A percentile compares a stretch with the other conserved stretches of the same genome.
phyloP scores from a whole-genome alignment of 2,329 filamentous ascomycete genomes.

The Pyricularia grisea region DNA sequence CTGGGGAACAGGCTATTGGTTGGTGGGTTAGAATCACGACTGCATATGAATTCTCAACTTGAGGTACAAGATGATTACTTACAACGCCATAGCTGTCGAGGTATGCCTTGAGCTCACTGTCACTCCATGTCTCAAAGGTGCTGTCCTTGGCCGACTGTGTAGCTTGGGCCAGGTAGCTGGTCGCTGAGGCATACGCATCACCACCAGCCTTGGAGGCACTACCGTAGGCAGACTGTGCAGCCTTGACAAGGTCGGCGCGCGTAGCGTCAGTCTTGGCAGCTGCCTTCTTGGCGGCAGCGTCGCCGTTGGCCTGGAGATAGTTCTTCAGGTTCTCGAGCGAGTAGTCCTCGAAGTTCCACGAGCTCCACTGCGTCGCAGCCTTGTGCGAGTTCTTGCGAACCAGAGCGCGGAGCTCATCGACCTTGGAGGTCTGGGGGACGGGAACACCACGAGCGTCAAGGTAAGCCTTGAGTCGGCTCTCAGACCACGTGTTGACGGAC shows the following conservation, averaged over 20 bases:
- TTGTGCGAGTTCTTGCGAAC: conserved; percentile 68
- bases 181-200: conserved; percentile 54
- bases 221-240: conserved; percentile 50
- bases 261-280: conserved; percentile 54
- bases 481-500: conserved; percentile 57
- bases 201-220: conserved; percentile 51
- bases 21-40: conserved; percentile 11
- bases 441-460: conserved; percentile 69
- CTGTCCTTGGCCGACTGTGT: conserved; percentile 56
- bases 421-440: conserved; percentile 61
- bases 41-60: too few relatives aligned
- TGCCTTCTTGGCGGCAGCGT: conserved; percentile 46
- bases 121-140: conserved; percentile 65
- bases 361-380: conserved; percentile 55
- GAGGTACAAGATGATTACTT: conserved; percentile 12
- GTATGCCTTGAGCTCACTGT: conserved; percentile 66
- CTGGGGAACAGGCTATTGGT: conserved; percentile 43
- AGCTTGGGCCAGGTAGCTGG: conserved; percentile 57
- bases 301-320: conserved; percentile 42
- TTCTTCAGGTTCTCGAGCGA: conserved; percentile 60
- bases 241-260: conserved; percentile 64
- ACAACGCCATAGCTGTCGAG: conserved; percentile 69
- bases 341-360: conserved; percentile 75
- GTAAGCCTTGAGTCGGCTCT: conserved; percentile 68
- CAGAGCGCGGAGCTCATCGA: conserved; percentile 62